Conservation (phyloP, 768 basidiomycete species). For the Collybia mongolica region DNA sequence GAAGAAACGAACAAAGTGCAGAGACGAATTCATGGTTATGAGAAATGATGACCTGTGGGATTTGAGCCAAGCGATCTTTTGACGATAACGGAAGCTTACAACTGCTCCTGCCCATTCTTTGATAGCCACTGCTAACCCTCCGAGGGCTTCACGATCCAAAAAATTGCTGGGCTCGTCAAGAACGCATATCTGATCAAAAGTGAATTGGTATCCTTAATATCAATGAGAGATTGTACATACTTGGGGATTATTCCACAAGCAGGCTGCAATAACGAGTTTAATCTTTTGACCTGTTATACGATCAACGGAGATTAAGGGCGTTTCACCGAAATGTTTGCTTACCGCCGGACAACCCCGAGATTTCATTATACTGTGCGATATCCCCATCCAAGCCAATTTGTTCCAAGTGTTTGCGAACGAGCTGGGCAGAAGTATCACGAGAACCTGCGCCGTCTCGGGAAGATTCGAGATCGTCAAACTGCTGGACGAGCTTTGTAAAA, state of each 20-base stretch:
- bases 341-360: slow-evolving; percentile 92
- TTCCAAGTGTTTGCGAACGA: slow-evolving; percentile 90
- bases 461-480: slow-evolving; percentile 95
- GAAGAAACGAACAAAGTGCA: slow-evolving; percentile 63
- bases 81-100: slow-evolving; percentile 37
- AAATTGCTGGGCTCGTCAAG: slow-evolving; percentile 96
- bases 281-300: slow-evolving; percentile 80
- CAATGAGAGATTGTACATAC: slow-evolving; percentile 31
- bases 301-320: slow-evolving; percentile 1
- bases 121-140: slow-evolving; percentile 93
- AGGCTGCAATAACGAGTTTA: slow-evolving; percentile 92
- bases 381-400: slow-evolving; percentile 96
- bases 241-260: slow-evolving; percentile 96
- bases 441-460: slow-evolving; percentile 93
- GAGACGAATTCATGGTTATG: slow-evolving; percentile 90
- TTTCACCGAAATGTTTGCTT: slow-evolving; percentile 15
- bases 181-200: slow-evolving; percentile 53
- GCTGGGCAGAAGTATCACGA: slow-evolving; percentile 77
- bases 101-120: slow-evolving; percentile 93
- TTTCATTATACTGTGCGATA: slow-evolving; percentile 98
- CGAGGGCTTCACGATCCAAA: slow-evolving; percentile 93
- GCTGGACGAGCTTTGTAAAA: slow-evolving; percentile 85
- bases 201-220: slow-evolving; percentile 1
- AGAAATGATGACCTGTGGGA: slow-evolving; percentile 82
- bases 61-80: background rate